phyloP scores from a whole-genome alignment of 2,329 filamentous ascomycete species.

The Bipolaris gigantea region DNA sequence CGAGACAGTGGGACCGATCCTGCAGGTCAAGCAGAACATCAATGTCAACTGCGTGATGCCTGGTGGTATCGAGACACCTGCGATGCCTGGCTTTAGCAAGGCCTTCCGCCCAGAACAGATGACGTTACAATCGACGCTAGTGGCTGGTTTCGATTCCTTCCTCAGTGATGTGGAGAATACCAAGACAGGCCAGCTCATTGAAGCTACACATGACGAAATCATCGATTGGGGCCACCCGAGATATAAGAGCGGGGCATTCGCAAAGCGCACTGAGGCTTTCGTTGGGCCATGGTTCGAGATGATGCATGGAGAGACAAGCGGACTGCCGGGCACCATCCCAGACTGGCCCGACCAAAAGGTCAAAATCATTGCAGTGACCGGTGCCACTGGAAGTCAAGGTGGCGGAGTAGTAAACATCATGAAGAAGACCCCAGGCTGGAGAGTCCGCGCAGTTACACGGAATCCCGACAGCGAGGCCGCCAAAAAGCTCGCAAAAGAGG shows the following conservation, averaged over 20 bases:
- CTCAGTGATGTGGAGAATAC: constrained; percentile 47
- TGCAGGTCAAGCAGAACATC: constrained; percentile 50
- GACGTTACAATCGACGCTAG: constrained; percentile 49
- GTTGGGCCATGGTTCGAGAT: constrained; percentile 53
- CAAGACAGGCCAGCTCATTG: constrained; percentile 48
- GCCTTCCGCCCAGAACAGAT: constrained; percentile 30
- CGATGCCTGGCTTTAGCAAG: constrained; percentile 44
- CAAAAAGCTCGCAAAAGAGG: constrained; percentile 25
- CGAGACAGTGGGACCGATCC: constrained; percentile 20
- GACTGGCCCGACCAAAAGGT: constrained; percentile 27
- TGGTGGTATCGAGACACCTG: constrained; percentile 50
- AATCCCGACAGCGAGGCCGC: constrained; percentile 23
- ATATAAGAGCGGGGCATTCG: constrained; percentile 47
- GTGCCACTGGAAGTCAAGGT: constrained; percentile 35
- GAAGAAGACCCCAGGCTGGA: constrained; percentile 28
- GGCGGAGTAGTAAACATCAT: constrained; percentile 32
- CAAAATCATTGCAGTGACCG: constrained; percentile 32
- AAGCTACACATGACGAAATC: constrained; percentile 48
- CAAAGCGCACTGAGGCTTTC: constrained; percentile 49
- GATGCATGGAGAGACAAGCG: constrained; percentile 50
- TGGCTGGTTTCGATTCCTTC: constrained; percentile 50
- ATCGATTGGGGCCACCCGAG: constrained; percentile 42
- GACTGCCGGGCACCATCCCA: constrained; percentile 43
- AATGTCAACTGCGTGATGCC: constrained; percentile 55
- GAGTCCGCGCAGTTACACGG: constrained; percentile 28